A percentile compares a stretch with the other conserved stretches of the same genome.
Evolutionary conservation across 1,139 yeast genomes (phyloP).

Genomic region (Saccharomyces hybrid): DNA sequence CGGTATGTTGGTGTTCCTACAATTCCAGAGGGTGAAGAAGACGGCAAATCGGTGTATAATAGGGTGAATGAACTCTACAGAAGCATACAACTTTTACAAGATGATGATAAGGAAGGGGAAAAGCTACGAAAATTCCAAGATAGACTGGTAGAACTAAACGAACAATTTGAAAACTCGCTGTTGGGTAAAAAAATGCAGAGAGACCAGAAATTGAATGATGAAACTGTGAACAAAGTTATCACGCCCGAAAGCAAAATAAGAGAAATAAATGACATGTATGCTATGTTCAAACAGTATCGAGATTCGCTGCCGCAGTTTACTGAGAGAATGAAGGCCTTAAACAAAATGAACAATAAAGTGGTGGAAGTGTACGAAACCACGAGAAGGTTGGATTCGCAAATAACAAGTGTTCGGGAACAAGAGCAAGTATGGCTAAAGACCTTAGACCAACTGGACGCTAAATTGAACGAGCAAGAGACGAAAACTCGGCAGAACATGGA

Average conservation of each 20-base stretch:
- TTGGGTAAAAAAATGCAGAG: conserved; percentile 17
- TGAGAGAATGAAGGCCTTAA: conserved; percentile 40
- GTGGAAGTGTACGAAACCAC: conserved; percentile 48
- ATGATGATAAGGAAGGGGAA: conserved; percentile 1
- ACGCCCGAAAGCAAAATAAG: conserved; percentile 30
- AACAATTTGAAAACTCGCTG: conserved; percentile 25
- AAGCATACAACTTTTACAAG: conserved; percentile 6
- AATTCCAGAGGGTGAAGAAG: not conserved
- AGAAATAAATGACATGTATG: conserved; percentile 36
- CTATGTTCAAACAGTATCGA: conserved; percentile 35
- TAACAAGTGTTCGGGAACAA: conserved; percentile 37
- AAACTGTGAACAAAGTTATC: conserved; percentile 20
- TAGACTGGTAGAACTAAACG: conserved; percentile 35
- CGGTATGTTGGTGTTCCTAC: not conserved
- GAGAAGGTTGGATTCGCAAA: conserved; percentile 38
- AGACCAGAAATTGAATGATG: conserved; percentile 25
- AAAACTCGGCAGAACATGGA: conserved; percentile 6
- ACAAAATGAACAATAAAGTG: conserved; percentile 42
- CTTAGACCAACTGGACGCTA: conserved; percentile 35
- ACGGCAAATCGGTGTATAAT: not conserved
- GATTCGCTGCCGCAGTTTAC: conserved; percentile 38
- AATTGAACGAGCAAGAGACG: conserved; percentile 32
- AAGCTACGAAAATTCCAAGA: conserved; percentile 27
- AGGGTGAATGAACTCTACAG: conserved; percentile 26
- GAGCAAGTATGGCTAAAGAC: conserved; percentile 38